Evolutionary conservation across 2,329 filamentous ascomycete species (phyloP), one percentile per base, ranked within the genome.

Genomic region (Colletotrichum somersetense): DNA sequence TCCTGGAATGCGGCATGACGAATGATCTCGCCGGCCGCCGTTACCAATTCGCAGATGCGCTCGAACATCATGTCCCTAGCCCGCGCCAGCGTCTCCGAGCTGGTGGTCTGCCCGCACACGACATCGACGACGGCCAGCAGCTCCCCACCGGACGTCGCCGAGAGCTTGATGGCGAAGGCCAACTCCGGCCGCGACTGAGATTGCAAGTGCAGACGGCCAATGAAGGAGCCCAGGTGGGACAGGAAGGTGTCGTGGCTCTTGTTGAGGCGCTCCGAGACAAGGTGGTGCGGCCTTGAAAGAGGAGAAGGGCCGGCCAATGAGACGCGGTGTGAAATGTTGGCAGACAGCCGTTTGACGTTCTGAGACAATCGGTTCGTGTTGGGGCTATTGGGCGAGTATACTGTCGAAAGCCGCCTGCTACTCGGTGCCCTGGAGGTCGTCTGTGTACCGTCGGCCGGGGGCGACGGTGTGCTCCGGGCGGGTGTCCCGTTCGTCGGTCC

Each of bases 221-320:
- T 96, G 80, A 98, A 97, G 5, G 94, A 97, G 62, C 94, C 96
- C 63, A 99, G 89, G 78, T 95, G 93, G 8, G 95, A 96, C 65
- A 99, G 85, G 78, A 98, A 97, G 10, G 89, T 90, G 82, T 98
- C 95, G 83, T 98, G 95, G 62, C 91, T 93, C 62, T 89, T 86
- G 77, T 91, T 92, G 61, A 98, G 88, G 76, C 91, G 91, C 80
- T 95, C 93, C 2, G 95, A 97, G 44, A 96, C 93, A 72, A 98
- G 86, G 77, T 93, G 92, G 73, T 91, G 89, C 74, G 91, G 89
- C 74, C 88, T 87, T 44, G 88, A 87, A 46, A 88, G 84, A 52
- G 89, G 87, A 56, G 91, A 89, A 40, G 90, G 90, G 42, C 90
- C 90, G n/a, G 88, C 90, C 77, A 94, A 89, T 46, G 94, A 97